Conservation (phyloP, 2,329 filamentous ascomycete species). For the Fusarium sp. region DNA sequence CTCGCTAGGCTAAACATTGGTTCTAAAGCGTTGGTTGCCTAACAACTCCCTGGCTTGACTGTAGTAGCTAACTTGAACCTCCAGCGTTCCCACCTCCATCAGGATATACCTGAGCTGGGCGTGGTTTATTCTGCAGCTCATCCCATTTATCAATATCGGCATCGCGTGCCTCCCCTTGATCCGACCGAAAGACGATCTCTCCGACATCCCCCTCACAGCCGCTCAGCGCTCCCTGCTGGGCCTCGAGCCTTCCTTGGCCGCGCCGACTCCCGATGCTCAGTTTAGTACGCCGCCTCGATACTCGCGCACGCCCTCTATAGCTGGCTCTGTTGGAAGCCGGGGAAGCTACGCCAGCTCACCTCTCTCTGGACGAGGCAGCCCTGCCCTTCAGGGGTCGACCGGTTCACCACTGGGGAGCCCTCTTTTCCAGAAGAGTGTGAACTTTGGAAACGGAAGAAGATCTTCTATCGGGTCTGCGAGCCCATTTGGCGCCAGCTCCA, state of each 20-base stretch:
- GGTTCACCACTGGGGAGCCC: conserved; percentile 61
- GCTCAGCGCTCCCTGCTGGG: conserved; percentile 85
- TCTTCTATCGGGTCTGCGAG: conserved; percentile 73
- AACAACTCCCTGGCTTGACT: not conserved
- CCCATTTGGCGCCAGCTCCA: conserved; percentile 63
- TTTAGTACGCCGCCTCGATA: conserved; percentile 92
- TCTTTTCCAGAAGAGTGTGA: conserved; percentile 76
- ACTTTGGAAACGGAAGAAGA: conserved; percentile 62
- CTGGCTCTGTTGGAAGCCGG: conserved; percentile 71
- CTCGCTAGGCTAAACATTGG: conserved; percentile 52
- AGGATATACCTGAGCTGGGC: conserved; percentile 57
- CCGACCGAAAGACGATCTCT: conserved; percentile 78
- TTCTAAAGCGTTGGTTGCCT: conserved; percentile 54
- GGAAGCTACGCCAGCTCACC: conserved; percentile 70
- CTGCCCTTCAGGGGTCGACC: conserved; percentile 50
- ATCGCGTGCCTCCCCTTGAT: conserved; percentile 79
- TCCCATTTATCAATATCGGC: conserved; percentile 78
- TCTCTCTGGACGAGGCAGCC: conserved; percentile 67
- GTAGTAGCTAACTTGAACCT: conserved; percentile 27
- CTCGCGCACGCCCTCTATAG: conserved; percentile 76
- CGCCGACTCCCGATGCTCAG: conserved; percentile 74
- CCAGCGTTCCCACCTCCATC: conserved; percentile 50
- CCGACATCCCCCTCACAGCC: conserved; percentile 87
- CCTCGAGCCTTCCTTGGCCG: conserved; percentile 73
- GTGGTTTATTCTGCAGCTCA: conserved; percentile 62